Evolutionary conservation across 441 rosid genomes (phyloP).

Genomic region (Pelargonium fulgidum): DNA sequence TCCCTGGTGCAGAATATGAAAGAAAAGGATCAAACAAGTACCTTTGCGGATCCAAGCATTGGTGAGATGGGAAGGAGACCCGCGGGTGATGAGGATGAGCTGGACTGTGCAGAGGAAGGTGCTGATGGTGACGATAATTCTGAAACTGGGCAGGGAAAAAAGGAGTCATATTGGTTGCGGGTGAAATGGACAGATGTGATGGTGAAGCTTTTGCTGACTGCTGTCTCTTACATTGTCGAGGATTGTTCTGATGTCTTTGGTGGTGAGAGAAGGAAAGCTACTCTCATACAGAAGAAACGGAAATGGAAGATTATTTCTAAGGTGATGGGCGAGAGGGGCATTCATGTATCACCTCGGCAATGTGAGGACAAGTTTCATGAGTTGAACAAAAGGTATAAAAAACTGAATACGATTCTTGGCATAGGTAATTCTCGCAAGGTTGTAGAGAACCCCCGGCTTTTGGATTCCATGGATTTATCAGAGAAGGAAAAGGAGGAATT

Average conservation of each 20-base stretch:
- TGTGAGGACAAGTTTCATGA: constrained; percentile 34
- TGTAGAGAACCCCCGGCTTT: constrained; percentile 25
- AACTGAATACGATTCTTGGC: constrained; percentile 30
- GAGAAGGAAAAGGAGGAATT: constrained; percentile 25
- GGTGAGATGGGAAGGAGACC: constrained; percentile 5
- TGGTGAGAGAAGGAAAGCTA: constrained; percentile 11
- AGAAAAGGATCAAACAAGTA: background rate
- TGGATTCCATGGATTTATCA: constrained; percentile 22
- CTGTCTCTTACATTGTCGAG: constrained; percentile 26
- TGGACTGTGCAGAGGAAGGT: constrained; percentile 9
- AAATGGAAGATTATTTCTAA: constrained; percentile 30
- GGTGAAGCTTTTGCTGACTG: constrained; percentile 30
- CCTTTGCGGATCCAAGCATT: background rate
- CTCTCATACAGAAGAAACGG: constrained; percentile 23
- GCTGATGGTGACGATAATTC: constrained; percentile 12
- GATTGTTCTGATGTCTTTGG: constrained; percentile 17
- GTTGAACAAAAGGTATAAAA: constrained; percentile 30
- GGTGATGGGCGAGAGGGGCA: constrained; percentile 27
- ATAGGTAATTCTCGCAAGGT: constrained; percentile 27
- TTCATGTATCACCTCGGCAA: constrained; percentile 32
- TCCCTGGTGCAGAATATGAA: constrained; percentile 4
- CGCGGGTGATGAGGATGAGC: constrained; percentile 8
- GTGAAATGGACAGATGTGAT: constrained; percentile 30
- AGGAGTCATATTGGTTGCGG: constrained; percentile 21
- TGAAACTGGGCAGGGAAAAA: constrained; percentile 14